Base-by-base conservation (phyloP, 2,329 filamentous ascomycete species). In the Helminthosporium solani region DNA sequence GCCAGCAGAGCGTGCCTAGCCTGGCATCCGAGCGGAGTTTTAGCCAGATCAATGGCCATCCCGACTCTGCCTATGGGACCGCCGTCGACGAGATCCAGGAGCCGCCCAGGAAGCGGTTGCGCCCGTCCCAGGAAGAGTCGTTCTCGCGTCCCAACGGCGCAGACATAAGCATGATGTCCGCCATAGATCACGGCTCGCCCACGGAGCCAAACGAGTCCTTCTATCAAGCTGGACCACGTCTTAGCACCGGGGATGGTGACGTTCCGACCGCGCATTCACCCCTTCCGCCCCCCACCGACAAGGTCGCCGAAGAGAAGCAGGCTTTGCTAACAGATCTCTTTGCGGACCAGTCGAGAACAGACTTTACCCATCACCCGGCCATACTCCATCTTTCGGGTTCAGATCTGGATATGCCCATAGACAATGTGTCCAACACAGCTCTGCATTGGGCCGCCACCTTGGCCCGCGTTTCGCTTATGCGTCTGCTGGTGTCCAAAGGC, bases 381-480 rank as follows among this genome's bases (percentile, higher is more conserved):
- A 81, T 99, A 31, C 78, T 84, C 38, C 84, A 84, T 8, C 78
- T 96, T 45, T 86, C 84, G 1, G 83, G 88, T 0, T 76, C 85
- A 31, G 92, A 99, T 56, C 80, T 97, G 18, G 94, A 99, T 63
- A 86, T 94, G 67, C 92, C 94, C 1, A 89, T 99, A 46, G 94
- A 99, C 63, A 81, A 86, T 20, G 90, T 90, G 48, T 85, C 85
- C 28, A 90, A 97, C 63, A 97, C 90, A 15, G 91, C 91, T 2
- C 76, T 99, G 33, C 92, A 97, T 64, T 99, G 94, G 94, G 94
- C 94, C 2, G 90, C 94, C 4, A 96, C 94, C 3, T 78, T 99
- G 37, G 90, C 90, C 2, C 86, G 92, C 14, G 86, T 95, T 66
- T 82, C 88, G 1, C 78, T 99, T 5, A 77, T 97, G 46, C 84